These are phyloP conservation scores for Lichtheimia hyalospora DNA, from an alignment of 371 early-diverging fungal species.

Conservation along the genomic window DNA sequence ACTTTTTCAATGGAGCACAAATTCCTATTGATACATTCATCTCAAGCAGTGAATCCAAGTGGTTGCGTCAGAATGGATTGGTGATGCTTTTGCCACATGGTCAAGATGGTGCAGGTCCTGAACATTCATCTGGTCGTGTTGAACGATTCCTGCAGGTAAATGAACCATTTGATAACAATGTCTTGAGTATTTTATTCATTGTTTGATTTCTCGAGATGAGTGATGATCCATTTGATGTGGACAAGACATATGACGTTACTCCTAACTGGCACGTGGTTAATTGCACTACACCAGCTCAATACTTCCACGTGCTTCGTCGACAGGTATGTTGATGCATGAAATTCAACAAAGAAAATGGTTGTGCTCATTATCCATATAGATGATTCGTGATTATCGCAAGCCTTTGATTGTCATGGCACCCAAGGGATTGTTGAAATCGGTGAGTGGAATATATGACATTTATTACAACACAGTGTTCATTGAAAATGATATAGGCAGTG, in stretches of 20 bases:
- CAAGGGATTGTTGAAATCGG: constrained; percentile 75
- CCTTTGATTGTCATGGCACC: constrained; percentile 90
- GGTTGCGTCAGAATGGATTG: constrained; percentile 90
- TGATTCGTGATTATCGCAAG: constrained; percentile 86
- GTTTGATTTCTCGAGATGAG: constrained; percentile 60
- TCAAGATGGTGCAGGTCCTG: constrained; percentile 96
- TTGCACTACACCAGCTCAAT: constrained; percentile 94
- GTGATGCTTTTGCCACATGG: constrained; percentile 95
- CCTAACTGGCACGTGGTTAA: constrained; percentile 93
- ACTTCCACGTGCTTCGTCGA: constrained; percentile 93
- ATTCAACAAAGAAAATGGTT: background rate
- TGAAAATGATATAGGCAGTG: constrained; percentile 10
- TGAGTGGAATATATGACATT: background rate
- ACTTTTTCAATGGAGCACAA: constrained; percentile 97
- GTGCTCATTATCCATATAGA: constrained; percentile 18
- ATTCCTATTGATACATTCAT: constrained; percentile 93
- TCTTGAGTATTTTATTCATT: no score
- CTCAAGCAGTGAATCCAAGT: constrained; percentile 88
- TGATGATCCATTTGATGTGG: constrained; percentile 72
- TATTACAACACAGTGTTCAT: background rate
- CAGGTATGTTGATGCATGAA: constrained; percentile 57
- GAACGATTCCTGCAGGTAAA: constrained; percentile 95
- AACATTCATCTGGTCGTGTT: constrained; percentile 87
- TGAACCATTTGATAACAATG: background rate
- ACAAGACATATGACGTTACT: constrained; percentile 48